Evolutionary conservation across 2,329 filamentous ascomycete genomes (phyloP), one percentile per base, ranked within the genome.

Genomic region (Penicillium crustosum): DNA sequence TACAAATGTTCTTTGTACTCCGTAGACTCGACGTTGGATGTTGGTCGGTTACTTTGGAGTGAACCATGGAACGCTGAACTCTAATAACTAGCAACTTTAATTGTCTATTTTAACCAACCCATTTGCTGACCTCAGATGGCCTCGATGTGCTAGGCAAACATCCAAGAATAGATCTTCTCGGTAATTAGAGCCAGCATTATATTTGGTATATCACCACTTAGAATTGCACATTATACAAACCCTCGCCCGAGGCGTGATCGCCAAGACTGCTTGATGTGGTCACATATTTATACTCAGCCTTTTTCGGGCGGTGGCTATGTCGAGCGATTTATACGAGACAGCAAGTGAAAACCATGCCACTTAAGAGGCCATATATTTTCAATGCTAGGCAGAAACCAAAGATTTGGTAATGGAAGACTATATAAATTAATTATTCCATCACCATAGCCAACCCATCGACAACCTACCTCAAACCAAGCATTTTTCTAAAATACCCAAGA

Each of bases 51-150:
- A 55, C 44, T 51, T 55, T 36, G 6, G 25, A 44, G n/a, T 52
- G 55, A 57, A 53, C 55, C 55, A 48, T 53, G 55, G 55, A 57
- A 53, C 55, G 42, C 27, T 35, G 55, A 57, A 57, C 55, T 57
- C 33, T 57, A 57, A 45, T 52, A 36, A 38, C 19, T 15, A 47
- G 9, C 33, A 56, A 45, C 54, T 36, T 36, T 57, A 53, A 57
- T 41, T 53, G 49, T 41, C 42, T 51, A 44, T 56, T 52, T 43
- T 43, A 35, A 52, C 54, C 49, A 39, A 39, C 54, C 10, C 29
- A 33, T 15, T 15, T 51, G 6, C 12, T 15, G 19, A 9, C 27
- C 27, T 43, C 39, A 10, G 3, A n/a, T 25, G 15, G 33, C 23
- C 36, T 13, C 6, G 12, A 27, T 2, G 17, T n/a, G 17, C 6